Conservation (phyloP, 1,284 basidiomycete genomes). For the Tylopilus orsonianus region DNA sequence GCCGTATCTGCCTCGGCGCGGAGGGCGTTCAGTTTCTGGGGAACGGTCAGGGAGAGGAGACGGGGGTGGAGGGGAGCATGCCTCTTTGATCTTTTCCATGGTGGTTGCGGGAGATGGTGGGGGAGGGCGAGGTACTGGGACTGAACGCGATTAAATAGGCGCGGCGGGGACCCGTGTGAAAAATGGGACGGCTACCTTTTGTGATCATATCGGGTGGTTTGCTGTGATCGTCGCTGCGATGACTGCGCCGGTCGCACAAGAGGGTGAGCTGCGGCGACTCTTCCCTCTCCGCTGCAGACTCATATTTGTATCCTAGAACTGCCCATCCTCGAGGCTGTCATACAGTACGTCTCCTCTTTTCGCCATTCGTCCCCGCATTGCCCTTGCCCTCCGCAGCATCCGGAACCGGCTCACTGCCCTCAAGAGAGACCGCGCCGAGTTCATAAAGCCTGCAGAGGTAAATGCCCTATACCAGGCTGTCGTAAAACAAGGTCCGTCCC, state of each 20-base stretch:
- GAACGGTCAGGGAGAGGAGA: constrained; percentile 5
- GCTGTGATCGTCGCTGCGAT: constrained; percentile 34
- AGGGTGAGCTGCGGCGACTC: constrained; percentile 47
- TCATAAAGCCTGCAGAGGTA: constrained; percentile 91
- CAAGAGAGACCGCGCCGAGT: constrained; percentile 86
- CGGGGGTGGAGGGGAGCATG: neutral
- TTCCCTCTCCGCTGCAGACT: constrained; percentile 7
- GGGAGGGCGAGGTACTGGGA: constrained; percentile 12
- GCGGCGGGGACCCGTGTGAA: constrained; percentile 26
- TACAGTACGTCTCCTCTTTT: constrained; percentile 62
- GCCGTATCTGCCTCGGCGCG: constrained; percentile 88
- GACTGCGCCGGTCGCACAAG: constrained; percentile 69
- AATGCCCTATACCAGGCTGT: constrained; percentile 91
- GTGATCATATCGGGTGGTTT: constrained; percentile 30
- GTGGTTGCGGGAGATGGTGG: constrained; percentile 31
- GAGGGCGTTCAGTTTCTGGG: constrained; percentile 68
- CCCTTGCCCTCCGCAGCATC: constrained; percentile 58
- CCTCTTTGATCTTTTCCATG: constrained; percentile 79
- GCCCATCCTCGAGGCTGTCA: constrained; percentile 92
- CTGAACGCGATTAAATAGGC: constrained; percentile 20
- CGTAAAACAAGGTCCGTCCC: constrained; percentile 82
- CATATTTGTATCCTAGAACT: constrained; percentile 63
- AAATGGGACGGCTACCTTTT: constrained; percentile 30
- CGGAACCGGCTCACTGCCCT: constrained; percentile 87
- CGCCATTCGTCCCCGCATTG: constrained; percentile 17